A percentile compares a stretch with the other conserved stretches of the same genome.
These are phyloP conservation scores for Fragilaria radians DNA, from an alignment of 108 stramenopile genomes.

Conservation along the genomic window DNA sequence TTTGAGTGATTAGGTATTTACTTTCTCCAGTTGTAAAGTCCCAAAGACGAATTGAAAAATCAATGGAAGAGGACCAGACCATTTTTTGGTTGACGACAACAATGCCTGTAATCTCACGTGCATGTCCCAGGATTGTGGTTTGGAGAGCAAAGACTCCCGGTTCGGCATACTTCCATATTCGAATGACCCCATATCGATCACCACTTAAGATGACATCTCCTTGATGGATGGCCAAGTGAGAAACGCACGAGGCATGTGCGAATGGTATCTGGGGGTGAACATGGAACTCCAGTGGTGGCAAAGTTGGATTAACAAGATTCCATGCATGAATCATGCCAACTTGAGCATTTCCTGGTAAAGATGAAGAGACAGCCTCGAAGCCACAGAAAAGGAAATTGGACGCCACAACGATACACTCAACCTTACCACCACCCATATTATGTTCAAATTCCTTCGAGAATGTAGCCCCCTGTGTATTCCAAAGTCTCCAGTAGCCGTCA, in stretches of 20 bases:
- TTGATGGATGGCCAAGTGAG: slow-evolving; percentile 22
- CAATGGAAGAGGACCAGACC: slow-evolving; percentile 55
- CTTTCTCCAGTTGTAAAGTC: slow-evolving; percentile 45
- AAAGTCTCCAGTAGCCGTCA: slow-evolving; percentile 85
- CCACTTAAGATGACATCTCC: slow-evolving; percentile 56
- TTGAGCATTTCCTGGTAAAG: slow-evolving; percentile 36
- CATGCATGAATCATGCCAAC: slow-evolving; percentile 83
- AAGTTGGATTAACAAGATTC: slow-evolving; percentile 58
- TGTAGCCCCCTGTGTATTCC: slow-evolving; percentile 38
- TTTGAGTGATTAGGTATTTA: slow-evolving; percentile 36
- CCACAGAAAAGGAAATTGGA: slow-evolving; percentile 74
- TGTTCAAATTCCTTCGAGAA: slow-evolving; percentile 76
- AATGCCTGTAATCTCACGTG: slow-evolving; percentile 68
- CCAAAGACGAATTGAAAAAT: slow-evolving; percentile 80
- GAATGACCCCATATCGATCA: slow-evolving; percentile 57
- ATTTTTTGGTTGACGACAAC: slow-evolving; percentile 39
- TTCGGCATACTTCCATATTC: slow-evolving; percentile 56
- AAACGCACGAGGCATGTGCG: slow-evolving; percentile 58
- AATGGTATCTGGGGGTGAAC: slow-evolving; percentile 61
- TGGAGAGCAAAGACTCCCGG: slow-evolving; percentile 45
- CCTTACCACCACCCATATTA: slow-evolving; percentile 57
- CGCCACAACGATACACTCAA: slow-evolving; percentile 49
- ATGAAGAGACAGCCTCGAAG: slow-evolving; percentile 50
- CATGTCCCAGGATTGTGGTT: slow-evolving; percentile 60
- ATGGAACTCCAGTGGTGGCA: slow-evolving; percentile 77